phyloP scores from a whole-genome alignment of 2,329 filamentous ascomycete species.

The Microdochium paspali region DNA sequence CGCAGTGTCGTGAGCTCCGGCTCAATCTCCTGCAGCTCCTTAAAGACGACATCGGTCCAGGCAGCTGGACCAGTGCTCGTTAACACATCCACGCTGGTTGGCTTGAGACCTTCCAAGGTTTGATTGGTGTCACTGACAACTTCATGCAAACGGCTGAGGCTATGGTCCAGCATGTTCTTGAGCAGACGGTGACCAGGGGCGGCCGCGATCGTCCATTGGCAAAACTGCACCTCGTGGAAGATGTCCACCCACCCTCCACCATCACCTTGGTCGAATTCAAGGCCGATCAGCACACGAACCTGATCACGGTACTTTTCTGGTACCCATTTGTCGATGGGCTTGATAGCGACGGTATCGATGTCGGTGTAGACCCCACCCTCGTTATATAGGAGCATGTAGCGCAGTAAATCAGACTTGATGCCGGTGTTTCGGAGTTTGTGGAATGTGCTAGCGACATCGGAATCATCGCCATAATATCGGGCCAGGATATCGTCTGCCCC shows the following conservation, averaged over 20 bases:
- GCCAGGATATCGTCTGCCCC: conserved; percentile 3
- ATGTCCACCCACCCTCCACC: conserved; percentile 5
- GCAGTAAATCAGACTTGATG: conserved; percentile 7
- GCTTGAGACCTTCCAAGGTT: not conserved
- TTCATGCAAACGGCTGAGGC: not conserved
- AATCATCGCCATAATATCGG: not conserved
- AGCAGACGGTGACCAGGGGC: conserved; percentile 3
- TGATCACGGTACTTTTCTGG: not conserved
- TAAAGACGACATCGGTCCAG: conserved; percentile 3
- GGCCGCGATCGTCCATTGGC: conserved; percentile 8
- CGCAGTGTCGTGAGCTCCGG: not conserved
- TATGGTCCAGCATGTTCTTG: conserved; percentile 1
- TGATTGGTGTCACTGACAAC: not conserved
- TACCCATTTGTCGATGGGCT: conserved; percentile 4
- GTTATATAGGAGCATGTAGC: conserved; percentile 4
- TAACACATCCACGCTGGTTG: conserved; percentile 2
- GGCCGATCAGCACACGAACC: not conserved
- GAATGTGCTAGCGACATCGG: conserved; percentile 1
- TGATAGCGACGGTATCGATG: conserved; percentile 1
- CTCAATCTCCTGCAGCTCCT: conserved; percentile 1
- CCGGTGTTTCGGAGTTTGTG: conserved; percentile 5
- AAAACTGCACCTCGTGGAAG: conserved; percentile 3
- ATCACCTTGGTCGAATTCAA: not conserved
- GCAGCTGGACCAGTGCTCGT: conserved; percentile 3
- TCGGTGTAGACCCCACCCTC: conserved; percentile 6